A percentile compares a stretch with the other conserved stretches of the same genome.
Evolutionary conservation across 1,139 yeast species (phyloP).

Genomic region (Sugiyamaella neomexicana): DNA sequence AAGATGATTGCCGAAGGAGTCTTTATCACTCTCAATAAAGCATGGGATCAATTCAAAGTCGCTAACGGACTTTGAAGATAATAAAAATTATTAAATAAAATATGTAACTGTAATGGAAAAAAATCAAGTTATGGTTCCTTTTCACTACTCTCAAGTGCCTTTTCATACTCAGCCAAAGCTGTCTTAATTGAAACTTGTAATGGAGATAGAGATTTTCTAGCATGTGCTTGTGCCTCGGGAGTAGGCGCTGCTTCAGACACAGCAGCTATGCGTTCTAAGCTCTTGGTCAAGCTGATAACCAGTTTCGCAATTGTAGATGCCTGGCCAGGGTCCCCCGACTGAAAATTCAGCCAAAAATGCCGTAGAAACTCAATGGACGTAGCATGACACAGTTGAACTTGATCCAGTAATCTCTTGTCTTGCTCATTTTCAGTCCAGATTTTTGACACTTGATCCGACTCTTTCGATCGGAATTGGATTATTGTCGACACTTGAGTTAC

Average conservation of each 20-base stretch:
- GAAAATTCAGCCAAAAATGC: slow-evolving; percentile 68
- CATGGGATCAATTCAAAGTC: slow-evolving; percentile 85
- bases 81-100: neutral
- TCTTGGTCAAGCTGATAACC: slow-evolving; percentile 51
- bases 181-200: slow-evolving; percentile 42
- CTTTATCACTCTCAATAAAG: slow-evolving; percentile 76
- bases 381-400: slow-evolving; percentile 51
- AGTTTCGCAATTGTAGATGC: slow-evolving; percentile 49
- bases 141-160: slow-evolving; percentile 29
- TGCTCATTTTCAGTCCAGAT: slow-evolving; percentile 24
- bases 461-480: slow-evolving; percentile 29
- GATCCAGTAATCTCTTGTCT: slow-evolving; percentile 29
- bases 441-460: slow-evolving; percentile 21
- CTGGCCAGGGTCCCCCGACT: slow-evolving; percentile 56
- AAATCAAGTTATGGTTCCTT: neutral
- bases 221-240: slow-evolving; percentile 32
- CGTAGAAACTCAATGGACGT: slow-evolving; percentile 69
- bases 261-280: slow-evolving; percentile 47
- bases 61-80: slow-evolving; percentile 49
- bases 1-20: slow-evolving; percentile 86
- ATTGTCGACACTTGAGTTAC: slow-evolving; percentile 30
- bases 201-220: slow-evolving; percentile 41
- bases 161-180: slow-evolving; percentile 45
- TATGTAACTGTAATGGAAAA: neutral
- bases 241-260: slow-evolving; percentile 37